Percentiles rank a stretch among this genome's conserved stretches.
phyloP scores from a whole-genome alignment of 768 basidiomycete genomes.

The Tylopilus sp. region DNA sequence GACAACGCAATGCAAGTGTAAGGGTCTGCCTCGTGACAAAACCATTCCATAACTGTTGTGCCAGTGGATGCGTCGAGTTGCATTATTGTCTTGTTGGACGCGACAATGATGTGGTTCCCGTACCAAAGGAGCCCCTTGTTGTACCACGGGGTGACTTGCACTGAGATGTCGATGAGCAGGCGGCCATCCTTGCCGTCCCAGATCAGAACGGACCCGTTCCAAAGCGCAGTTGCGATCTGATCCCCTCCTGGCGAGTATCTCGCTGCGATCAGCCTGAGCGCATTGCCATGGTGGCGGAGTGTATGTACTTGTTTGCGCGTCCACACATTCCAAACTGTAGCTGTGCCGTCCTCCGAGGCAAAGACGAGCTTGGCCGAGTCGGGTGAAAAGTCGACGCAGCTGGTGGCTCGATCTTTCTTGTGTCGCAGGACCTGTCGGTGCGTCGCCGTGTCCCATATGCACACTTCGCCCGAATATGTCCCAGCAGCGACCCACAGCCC shows the following conservation, averaged over 20 bases:
- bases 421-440: not conserved
- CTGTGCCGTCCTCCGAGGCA: not conserved
- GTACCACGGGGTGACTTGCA: not conserved
- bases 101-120: not conserved
- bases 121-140: not conserved
- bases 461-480: not conserved
- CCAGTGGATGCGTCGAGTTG: not conserved
- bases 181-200: not conserved
- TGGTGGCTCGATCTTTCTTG: not conserved
- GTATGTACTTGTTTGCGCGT: not conserved
- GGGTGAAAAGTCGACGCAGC: not conserved
- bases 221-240: not conserved
- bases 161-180: not conserved
- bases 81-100: not conserved
- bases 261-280: not conserved
- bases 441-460: not conserved
- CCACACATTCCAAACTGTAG: not conserved
- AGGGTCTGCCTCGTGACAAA: not conserved
- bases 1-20: not conserved
- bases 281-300: not conserved
- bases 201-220: not conserved
- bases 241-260: not conserved
- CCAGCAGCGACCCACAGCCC: not conserved
- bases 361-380: not conserved
- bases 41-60: not conserved